phyloP scores from a whole-genome alignment of 805 yeast genomes.

The Metschnikowia orientalis region DNA sequence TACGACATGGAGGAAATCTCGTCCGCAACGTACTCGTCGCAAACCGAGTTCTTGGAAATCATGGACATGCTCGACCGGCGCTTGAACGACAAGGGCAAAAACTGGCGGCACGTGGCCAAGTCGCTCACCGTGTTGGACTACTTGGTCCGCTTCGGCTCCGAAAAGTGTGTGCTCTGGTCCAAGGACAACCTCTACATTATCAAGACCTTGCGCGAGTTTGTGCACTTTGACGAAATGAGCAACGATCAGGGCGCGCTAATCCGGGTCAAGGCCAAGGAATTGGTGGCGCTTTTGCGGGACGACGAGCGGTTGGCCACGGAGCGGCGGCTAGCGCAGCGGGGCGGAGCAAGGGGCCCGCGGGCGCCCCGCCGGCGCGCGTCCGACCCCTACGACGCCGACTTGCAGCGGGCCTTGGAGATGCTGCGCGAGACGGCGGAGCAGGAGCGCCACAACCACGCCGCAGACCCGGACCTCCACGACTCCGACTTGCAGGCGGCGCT shows the following conservation, averaged over 20 bases:
- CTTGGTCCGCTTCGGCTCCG: conserved; percentile 79
- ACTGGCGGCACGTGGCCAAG: conserved; percentile 95
- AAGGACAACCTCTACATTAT: conserved; percentile 82
- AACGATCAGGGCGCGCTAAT: conserved; percentile 82
- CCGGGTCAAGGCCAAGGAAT: conserved; percentile 85
- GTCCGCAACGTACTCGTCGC: conserved; percentile 60
- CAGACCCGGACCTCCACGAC: conserved; percentile 48
- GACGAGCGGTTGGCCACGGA: conserved; percentile 76
- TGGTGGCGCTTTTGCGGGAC: conserved; percentile 74
- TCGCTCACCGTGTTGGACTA: conserved; percentile 86
- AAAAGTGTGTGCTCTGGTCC: conserved; percentile 87
- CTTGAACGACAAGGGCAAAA: conserved; percentile 91
- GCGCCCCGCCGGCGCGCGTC: conserved; percentile 4
- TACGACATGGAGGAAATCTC: conserved; percentile 81
- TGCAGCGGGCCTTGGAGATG: conserved; percentile 75
- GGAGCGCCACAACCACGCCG: conserved; percentile 53
- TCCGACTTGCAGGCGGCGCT: conserved; percentile 67
- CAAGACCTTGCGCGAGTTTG: conserved; percentile 88
- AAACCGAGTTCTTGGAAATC: conserved; percentile 74
- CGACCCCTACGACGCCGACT: conserved; percentile 64
- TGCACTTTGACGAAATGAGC: conserved; percentile 70
- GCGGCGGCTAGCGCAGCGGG: conserved; percentile 42
- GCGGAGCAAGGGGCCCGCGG: conserved; percentile 2
- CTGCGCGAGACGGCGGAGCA: conserved; percentile 79
- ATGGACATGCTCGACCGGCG: conserved; percentile 94